phyloP scores from a whole-genome alignment of 23 red algal genomes.

The Agarophyton chilense region DNA sequence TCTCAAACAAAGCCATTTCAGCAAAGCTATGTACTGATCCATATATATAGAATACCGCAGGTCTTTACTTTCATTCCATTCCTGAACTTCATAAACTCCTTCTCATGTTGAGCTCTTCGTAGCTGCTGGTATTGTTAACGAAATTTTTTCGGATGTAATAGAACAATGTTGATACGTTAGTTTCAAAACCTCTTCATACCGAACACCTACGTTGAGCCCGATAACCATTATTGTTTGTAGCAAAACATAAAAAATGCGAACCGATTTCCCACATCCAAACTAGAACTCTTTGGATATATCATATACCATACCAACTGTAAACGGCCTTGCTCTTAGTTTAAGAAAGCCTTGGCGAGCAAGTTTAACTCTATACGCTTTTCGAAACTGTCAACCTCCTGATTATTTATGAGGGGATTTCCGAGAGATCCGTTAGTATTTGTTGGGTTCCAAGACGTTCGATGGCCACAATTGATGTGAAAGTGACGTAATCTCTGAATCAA shows the following conservation, averaged over 20 bases:
- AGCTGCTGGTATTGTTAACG: not conserved
- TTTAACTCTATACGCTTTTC: not conserved
- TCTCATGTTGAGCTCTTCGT: conserved; percentile 8
- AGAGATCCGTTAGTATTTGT: too few species aligned
- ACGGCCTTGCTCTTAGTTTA: not conserved
- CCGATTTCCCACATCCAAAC: not conserved
- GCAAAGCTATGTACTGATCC: conserved; percentile 13
- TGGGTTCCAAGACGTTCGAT: not conserved
- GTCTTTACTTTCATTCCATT: not conserved
- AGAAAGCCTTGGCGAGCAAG: not conserved
- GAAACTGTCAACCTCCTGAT: conserved; percentile 10
- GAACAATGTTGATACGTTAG: not conserved
- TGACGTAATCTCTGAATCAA: conserved; percentile 11
- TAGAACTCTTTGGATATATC: conserved; percentile 1
- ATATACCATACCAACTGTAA: not conserved
- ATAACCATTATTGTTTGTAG: conserved; percentile 12
- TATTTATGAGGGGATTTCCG: conserved; percentile 13
- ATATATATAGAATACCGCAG: not conserved
- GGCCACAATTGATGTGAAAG: not conserved
- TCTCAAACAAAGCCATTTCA: not conserved
- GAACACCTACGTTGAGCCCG: not conserved
- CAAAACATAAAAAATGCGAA: not conserved
- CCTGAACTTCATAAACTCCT: not conserved
- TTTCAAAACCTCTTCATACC: conserved; percentile 22
- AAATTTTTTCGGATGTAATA: not conserved